These are phyloP conservation scores for Nyssa sinensis DNA, from an alignment of 148 eudicot species.

Conservation along the genomic window DNA sequence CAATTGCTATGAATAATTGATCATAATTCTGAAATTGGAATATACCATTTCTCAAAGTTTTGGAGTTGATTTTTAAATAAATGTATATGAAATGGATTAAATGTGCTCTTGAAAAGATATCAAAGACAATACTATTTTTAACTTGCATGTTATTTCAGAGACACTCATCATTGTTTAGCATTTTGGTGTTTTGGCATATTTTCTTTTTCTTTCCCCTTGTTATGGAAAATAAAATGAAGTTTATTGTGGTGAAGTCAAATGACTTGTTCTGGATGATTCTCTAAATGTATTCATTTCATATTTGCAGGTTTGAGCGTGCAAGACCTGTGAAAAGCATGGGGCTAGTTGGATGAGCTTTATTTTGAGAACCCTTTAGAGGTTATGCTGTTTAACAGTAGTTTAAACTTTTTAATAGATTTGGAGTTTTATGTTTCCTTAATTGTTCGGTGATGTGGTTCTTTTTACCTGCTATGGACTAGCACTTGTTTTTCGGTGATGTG, in stretches of 20 bases:
- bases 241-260: not conserved
- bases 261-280: not conserved
- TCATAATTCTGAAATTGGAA: too few relatives aligned
- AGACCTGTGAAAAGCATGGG: slow-evolving; percentile 20
- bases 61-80: not conserved
- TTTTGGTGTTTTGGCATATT: too few relatives aligned
- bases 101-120: not conserved
- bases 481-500: too few relatives aligned
- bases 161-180: not conserved
- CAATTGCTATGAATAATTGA: too few relatives aligned
- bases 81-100: not conserved
- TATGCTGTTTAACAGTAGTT: too few relatives aligned
- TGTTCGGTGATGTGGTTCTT: too few relatives aligned
- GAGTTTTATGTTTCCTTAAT: too few relatives aligned
- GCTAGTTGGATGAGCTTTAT: not conserved
- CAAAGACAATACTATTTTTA: not conserved
- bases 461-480: too few relatives aligned
- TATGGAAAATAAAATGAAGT: too few relatives aligned
- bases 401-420: too few relatives aligned
- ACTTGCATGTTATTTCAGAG: not conserved
- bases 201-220: too few relatives aligned
- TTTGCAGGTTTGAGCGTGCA: slow-evolving; percentile 31
- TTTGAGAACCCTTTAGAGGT: not conserved
- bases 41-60: too few relatives aligned
- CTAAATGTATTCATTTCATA: not conserved